Base-by-base conservation (phyloP, 139 green algal genomes). In the Edaphochlamys debaryana region DNA sequence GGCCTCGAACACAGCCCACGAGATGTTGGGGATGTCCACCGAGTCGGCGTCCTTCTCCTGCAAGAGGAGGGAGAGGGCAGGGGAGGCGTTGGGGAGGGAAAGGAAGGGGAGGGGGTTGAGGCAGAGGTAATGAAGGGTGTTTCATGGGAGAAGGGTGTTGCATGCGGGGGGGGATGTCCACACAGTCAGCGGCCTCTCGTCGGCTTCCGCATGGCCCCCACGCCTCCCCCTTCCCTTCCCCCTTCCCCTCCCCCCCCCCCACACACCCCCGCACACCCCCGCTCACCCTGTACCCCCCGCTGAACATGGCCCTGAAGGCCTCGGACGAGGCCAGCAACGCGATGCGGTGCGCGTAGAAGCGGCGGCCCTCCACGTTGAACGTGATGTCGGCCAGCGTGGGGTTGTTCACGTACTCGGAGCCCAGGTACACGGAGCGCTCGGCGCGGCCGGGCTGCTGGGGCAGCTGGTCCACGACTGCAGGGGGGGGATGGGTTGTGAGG, bases 11-110 rank as follows among this genome's bases (percentile, higher is more conserved):
- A 97, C 95, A 30, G 85, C 63, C 56, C 80, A 98, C 40, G 84
- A 78, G 69, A 99, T 97, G 90, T 99, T 98, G 75, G 96, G 96
- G 76, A 99, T 98, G 82, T 96, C 94, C 72, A 99, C 98, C 56
- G 69, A 86, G 68, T 77, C 86, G 5, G 94, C 95, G 50, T 97
- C 86, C 71, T 93, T 96, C 76, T 98, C 96, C 67, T 89, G 85
- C 63, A 85, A 54, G 48, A 15, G 82, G 67, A 56, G 4, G 69
- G 4, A 32, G 23, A 32, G 62, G 32, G 1, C 11, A 13, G 62
- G 22, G n/a, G 4, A 40, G 4, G 3, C n/a, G 62, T 38, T 15
- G 60, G 60, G n/a, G n/a, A n/a, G n/a, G n/a, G n/a, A n/a, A n/a
- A n/a, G n/a, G n/a, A n/a, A n/a, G n/a, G n/a, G n/a, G n/a, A n/a